Evolutionary conservation across 768 basidiomycete species (phyloP).

Genomic region (Phanerodontia chrysosporium): DNA sequence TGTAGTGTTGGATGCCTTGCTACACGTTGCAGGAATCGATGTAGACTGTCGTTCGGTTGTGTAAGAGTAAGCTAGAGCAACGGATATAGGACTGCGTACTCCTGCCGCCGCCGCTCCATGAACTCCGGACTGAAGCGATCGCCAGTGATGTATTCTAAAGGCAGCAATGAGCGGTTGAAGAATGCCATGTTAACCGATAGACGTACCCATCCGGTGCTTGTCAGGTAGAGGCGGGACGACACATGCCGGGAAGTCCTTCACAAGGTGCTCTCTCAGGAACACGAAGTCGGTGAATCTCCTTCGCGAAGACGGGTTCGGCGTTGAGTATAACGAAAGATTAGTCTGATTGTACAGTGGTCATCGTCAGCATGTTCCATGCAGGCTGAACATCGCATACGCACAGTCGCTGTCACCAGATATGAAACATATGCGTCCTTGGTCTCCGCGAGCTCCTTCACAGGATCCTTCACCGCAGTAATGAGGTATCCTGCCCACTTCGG

Average conservation of each 20-base stretch:
- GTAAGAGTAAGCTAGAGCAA: slow-evolving; percentile 3
- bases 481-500: slow-evolving; percentile 92
- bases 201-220: slow-evolving; percentile 91
- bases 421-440: slow-evolving; percentile 97
- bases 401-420: slow-evolving; percentile 87
- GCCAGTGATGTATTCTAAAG: slow-evolving; percentile 90
- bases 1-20: slow-evolving; percentile 93
- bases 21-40: slow-evolving; percentile 87
- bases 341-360: slow-evolving; percentile 54
- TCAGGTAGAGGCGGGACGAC: slow-evolving; percentile 97
- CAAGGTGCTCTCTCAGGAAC: slow-evolving; percentile 84
- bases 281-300: slow-evolving; percentile 97
- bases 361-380: not conserved
- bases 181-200: not conserved
- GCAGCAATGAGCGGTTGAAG: not conserved
- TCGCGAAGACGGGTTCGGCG: slow-evolving; percentile 67
- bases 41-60: slow-evolving; percentile 55
- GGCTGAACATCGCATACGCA: slow-evolving; percentile 29
- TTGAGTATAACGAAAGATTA: slow-evolving; percentile 82
- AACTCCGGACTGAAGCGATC: slow-evolving; percentile 97
- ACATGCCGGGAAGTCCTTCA: slow-evolving; percentile 91
- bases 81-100: slow-evolving; percentile 47
- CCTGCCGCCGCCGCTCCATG: slow-evolving; percentile 85
- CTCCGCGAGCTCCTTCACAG: slow-evolving; percentile 92
- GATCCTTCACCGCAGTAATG: slow-evolving; percentile 80